Base-by-base conservation (phyloP, 495 filamentous ascomycete genomes). In the Xylaria venustula region DNA sequence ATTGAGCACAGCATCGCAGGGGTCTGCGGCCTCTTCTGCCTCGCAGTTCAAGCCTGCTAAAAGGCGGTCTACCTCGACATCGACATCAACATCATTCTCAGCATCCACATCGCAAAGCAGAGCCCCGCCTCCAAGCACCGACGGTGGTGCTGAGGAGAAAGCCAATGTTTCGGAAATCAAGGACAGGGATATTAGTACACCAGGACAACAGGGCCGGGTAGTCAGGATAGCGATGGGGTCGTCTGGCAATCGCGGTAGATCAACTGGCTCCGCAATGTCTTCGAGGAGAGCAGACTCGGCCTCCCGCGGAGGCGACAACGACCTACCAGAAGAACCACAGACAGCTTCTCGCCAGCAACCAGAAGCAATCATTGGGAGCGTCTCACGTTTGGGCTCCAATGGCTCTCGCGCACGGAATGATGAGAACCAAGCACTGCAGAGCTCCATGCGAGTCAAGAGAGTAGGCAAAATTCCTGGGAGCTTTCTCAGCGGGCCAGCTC, bases 401-500 rank as follows among this genome's bases (percentile, higher is more conserved):
- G 64, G 66, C 36, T 49, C 78, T 12, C 84, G 82, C 3, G 77
- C 79, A 40, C 69, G 85, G 22, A 76, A 77, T 76, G 72, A 73
- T 0, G 86, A 88, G 5, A 86, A 88, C 3, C 70, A 75, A 22
- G 86, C 82, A 1, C 73, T 84, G 0, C 88, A 87, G 60, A 88
- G 85, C 67, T 89, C 89, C 17, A 77, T 90, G 73, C 84, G 89
- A 1, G 75, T 89, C n/a, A 91, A 90, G 72, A 79, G 88, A 62
- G 81, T 90, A 28, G 86, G 84, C 15, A 88, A 89, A 64, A 74
- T 87, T 6, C 84, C 87, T 8, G 90, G 90, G 0, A 85, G 81
- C 58, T 92, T 91, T 64, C 75, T 92, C 22, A 90, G 86, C 58
- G 88, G 88, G 0, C 89, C 90, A 8, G 89, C 88, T 20, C 83